phyloP scores from a whole-genome alignment of 129 eudicot species.

The Flaveria trinervia region DNA sequence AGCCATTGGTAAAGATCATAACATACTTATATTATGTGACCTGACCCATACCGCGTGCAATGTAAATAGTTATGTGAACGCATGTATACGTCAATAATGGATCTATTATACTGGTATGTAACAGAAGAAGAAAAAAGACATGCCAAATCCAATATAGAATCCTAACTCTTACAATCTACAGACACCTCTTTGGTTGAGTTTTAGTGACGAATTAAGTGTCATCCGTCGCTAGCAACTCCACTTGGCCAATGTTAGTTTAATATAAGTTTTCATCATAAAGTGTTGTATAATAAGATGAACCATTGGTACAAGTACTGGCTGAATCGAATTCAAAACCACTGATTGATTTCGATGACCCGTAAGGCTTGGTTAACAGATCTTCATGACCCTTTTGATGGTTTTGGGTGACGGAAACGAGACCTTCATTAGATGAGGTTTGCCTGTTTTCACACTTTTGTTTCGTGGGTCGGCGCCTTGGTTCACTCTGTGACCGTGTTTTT shows the following conservation, averaged over 20 bases:
- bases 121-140: too few species aligned
- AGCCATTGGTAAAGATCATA: too few species aligned
- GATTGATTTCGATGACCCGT: constrained; percentile 36
- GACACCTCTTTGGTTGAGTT: background rate
- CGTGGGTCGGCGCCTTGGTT: constrained; percentile 61
- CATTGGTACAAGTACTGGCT: constrained; percentile 23
- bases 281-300: constrained; percentile 33
- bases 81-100: too few species aligned
- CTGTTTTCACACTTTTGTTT: constrained; percentile 39
- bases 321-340: constrained; percentile 39
- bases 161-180: background rate
- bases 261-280: constrained; percentile 36
- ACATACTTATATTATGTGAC: too few species aligned
- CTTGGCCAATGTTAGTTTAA: background rate
- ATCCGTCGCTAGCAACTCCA: background rate
- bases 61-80: too few species aligned
- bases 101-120: background rate
- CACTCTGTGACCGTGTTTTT: constrained; percentile 66
- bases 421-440: constrained; percentile 45
- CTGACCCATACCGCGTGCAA: too few species aligned
- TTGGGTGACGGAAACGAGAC: constrained; percentile 26
- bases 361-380: constrained; percentile 44
- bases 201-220: constrained; percentile 1
- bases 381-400: constrained; percentile 34
- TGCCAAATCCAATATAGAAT: background rate